Percentiles rank a stretch among this genome's conserved stretches.
Conservation (phyloP, 345 rosid species). For the Stellera chamaejasme region DNA sequence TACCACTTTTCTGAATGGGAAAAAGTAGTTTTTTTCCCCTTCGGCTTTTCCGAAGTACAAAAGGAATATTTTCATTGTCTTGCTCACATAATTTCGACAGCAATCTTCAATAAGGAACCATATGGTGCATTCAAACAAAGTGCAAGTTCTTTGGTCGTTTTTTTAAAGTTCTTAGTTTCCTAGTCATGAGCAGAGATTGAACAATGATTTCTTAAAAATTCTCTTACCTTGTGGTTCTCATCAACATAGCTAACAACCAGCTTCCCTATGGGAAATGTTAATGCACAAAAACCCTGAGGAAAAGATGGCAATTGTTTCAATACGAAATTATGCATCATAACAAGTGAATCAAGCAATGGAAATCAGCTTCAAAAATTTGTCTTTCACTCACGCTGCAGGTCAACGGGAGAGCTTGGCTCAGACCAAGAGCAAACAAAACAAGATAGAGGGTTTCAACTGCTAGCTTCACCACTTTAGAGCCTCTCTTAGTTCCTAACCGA, state of each 20-base stretch:
- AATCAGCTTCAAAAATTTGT: slow-evolving; percentile 3
- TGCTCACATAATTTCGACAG: not conserved
- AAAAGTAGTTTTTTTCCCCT: no score
- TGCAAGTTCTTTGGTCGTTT: not conserved
- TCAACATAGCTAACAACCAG: slow-evolving; percentile 53
- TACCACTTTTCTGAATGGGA: no score
- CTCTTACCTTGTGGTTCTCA: slow-evolving; percentile 63
- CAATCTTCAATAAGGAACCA: not conserved
- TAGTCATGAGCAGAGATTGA: no score
- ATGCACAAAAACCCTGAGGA: slow-evolving; percentile 54
- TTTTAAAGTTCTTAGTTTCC: not conserved
- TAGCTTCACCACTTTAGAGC: slow-evolving; percentile 43
- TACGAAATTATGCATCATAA: not conserved
- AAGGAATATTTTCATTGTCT: not conserved
- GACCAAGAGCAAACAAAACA: slow-evolving; percentile 39
- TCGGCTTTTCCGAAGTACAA: not conserved
- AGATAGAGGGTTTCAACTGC: slow-evolving; percentile 38
- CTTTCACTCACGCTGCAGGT: slow-evolving; percentile 56
- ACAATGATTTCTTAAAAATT: not conserved
- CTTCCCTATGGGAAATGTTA: slow-evolving; percentile 70
- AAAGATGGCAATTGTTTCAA: slow-evolving; percentile 3
- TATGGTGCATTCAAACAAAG: not conserved
- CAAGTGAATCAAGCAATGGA: not conserved
- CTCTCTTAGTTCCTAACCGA: slow-evolving; percentile 61
- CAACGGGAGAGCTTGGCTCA: slow-evolving; percentile 47